Evolutionary conservation across 2,329 filamentous ascomycete genomes (phyloP), one percentile per base, ranked within the genome.

Genomic region (Nothopassalora personata): DNA sequence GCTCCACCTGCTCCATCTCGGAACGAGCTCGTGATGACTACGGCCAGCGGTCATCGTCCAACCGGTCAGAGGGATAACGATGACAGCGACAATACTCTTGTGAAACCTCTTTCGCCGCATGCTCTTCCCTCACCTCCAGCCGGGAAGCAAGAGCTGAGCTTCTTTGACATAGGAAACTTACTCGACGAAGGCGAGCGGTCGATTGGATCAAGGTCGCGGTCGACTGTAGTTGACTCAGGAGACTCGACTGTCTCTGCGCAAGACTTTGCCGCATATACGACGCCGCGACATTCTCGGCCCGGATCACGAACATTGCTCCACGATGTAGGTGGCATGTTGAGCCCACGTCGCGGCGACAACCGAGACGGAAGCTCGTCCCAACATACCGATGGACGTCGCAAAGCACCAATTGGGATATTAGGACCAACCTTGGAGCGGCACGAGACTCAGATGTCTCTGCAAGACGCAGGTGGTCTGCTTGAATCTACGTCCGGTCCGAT

Each of bases 161-260:
- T 96, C 72, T 91, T 93, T 67, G 92, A 96, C 65, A 87, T 91
- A 1, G 91, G 91, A 23, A 90, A 89, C 0, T 76, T 96, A 0
- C 76, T 95, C 0, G 84, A 87, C 5, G 80, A 79, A 18, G 80
- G 80, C 63, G 74, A 71, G 46, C 59, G 39, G 54, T 66, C 66
- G n/a, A 50, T 51, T 45, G 60, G 56, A 45, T 59, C 65, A 8
- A 60, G 55, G 4, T 67, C 67, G 15, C 65, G 63, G 28, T 47
- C 64, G 68, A 89, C 86, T 60, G 87, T 89, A 60, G 79, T 89
- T 68, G 87, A 88, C 68, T 88, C 86, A 10, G 60, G 52, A 7
- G 58, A 55, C 5, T 70, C 64, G 10, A 23, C 73, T 68, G 36
- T 73, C 69, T 46, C 51, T 71, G 73, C 33, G 10, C 73, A 78